Percentiles rank a stretch among this genome's conserved stretches.
Conservation (phyloP, 345 rosid genomes). For the Balakata baccata region DNA sequence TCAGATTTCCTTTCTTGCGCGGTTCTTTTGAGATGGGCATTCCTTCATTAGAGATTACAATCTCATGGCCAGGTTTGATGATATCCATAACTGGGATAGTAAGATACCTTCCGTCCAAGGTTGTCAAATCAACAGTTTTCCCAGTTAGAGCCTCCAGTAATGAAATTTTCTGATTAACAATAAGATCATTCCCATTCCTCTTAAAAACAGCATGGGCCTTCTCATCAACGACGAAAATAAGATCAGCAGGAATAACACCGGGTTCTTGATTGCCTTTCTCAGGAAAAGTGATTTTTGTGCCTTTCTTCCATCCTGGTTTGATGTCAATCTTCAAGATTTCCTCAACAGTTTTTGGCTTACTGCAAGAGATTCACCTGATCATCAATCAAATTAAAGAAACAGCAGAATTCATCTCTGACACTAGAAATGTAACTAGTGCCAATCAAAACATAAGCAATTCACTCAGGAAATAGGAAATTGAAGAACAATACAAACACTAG, state of each 20-base stretch:
- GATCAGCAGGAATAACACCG: constrained; percentile 26
- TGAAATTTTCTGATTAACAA: constrained; percentile 33
- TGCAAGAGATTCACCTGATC: constrained; percentile 19
- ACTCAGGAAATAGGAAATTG: too few relatives aligned
- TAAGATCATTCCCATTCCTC: constrained; percentile 58
- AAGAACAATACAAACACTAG: too few relatives aligned
- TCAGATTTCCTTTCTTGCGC: constrained; percentile 48
- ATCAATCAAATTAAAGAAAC: not conserved
- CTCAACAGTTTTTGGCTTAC: constrained; percentile 54
- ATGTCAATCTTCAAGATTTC: constrained; percentile 51
- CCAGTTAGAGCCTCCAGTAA: constrained; percentile 61
- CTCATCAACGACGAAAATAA: constrained; percentile 47
- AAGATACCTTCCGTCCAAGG: constrained; percentile 55
- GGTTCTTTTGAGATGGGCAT: constrained; percentile 67
- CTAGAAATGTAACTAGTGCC: not conserved
- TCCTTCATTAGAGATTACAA: constrained; percentile 49
- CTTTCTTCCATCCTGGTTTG: constrained; percentile 37
- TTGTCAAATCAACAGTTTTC: constrained; percentile 43
- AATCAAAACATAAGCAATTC: not conserved
- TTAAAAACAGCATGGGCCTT: constrained; percentile 55
- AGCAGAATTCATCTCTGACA: not conserved
- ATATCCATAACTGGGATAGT: constrained; percentile 43
- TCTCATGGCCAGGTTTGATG: constrained; percentile 53
- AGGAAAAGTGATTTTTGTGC: constrained; percentile 38
- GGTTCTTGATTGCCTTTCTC: constrained; percentile 36